phyloP scores from a whole-genome alignment of 495 filamentous ascomycete genomes.

The Aspergillus bridgeri region DNA sequence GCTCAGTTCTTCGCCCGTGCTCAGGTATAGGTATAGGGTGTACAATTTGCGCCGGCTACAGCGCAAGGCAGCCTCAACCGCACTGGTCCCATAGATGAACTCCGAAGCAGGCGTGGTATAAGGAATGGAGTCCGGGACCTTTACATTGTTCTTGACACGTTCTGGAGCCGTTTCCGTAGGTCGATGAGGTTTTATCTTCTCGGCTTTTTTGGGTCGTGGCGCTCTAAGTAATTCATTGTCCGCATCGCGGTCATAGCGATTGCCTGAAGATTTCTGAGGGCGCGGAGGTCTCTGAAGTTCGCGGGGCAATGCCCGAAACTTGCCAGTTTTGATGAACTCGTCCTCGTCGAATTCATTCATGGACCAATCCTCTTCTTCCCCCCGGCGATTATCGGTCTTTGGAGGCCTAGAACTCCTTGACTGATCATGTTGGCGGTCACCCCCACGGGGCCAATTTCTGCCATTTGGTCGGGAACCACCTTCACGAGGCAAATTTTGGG shows the following conservation, averaged over 20 bases:
- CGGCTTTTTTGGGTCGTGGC: conserved; percentile 2
- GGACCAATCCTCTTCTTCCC: background rate
- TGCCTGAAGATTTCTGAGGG: conserved; percentile 1
- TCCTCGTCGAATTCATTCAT: conserved; percentile 27
- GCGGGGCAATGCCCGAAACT: conserved; percentile 27
- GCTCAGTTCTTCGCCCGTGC: conserved; percentile 37
- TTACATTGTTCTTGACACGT: conserved; percentile 37
- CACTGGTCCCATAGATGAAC: conserved; percentile 81
- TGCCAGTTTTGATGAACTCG: conserved; percentile 35
- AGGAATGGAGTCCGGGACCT: conserved; percentile 58
- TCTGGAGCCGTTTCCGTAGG: conserved; percentile 32
- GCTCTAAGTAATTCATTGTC: conserved; percentile 1
- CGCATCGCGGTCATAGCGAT: conserved; percentile 3
- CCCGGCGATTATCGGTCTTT: background rate
- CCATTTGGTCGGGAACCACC: background rate
- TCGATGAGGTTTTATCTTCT: conserved; percentile 18
- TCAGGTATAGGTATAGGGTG: conserved; percentile 72
- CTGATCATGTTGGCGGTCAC: background rate
- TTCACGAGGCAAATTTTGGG: too few species aligned
- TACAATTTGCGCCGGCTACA: conserved; percentile 69
- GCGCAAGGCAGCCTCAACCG: conserved; percentile 77
- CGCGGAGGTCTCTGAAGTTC: conserved; percentile 23
- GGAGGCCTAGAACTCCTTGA: background rate
- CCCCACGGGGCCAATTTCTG: background rate
- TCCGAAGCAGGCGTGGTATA: conserved; percentile 85